A percentile compares a stretch with the other conserved stretches of the same genome.
phyloP scores from a whole-genome alignment of 1,284 basidiomycete species.

The Cutaneotrichosporon daszewskae region DNA sequence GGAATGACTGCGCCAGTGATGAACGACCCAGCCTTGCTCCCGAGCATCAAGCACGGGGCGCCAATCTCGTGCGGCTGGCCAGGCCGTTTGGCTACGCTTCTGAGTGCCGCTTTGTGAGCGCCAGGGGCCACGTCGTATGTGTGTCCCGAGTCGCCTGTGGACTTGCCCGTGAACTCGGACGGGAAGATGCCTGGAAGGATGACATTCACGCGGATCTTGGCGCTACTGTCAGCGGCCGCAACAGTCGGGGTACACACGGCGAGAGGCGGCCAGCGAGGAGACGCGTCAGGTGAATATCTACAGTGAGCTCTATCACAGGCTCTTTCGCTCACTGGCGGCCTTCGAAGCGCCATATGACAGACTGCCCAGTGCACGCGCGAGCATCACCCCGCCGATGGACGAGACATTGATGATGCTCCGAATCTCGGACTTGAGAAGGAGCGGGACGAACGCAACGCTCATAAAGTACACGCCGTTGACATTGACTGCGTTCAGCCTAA shows the following conservation, averaged over 20 bases:
- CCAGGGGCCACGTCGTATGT: no score
- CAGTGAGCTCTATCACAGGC: conserved; percentile 36
- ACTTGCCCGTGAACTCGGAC: conserved; percentile 41
- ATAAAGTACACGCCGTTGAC: conserved; percentile 27
- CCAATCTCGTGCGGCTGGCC: no score
- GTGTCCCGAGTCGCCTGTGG: no score
- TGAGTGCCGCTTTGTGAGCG: no score
- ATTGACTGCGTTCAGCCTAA: background rate
- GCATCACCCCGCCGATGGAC: background rate
- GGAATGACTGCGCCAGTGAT: conserved; percentile 35
- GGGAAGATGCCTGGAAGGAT: conserved; percentile 38
- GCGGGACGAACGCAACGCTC: conserved; percentile 42
- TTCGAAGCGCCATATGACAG: background rate
- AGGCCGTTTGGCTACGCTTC: no score
- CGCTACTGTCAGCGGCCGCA: conserved; percentile 1
- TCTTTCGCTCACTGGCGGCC: background rate
- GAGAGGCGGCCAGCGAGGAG: conserved; percentile 33
- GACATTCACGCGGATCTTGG: conserved; percentile 41
- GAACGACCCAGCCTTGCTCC: conserved; percentile 33
- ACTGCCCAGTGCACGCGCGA: background rate
- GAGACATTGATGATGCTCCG: conserved; percentile 27
- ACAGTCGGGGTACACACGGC: no score
- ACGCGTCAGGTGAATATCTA: conserved; percentile 33
- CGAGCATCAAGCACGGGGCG: conserved; percentile 37
- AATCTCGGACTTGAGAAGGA: conserved; percentile 36